Percentiles rank a stretch among this genome's conserved stretches.
These are phyloP conservation scores for Lophiotrema nucula DNA, from an alignment of 495 filamentous ascomycete genomes.

Conservation along the genomic window DNA sequence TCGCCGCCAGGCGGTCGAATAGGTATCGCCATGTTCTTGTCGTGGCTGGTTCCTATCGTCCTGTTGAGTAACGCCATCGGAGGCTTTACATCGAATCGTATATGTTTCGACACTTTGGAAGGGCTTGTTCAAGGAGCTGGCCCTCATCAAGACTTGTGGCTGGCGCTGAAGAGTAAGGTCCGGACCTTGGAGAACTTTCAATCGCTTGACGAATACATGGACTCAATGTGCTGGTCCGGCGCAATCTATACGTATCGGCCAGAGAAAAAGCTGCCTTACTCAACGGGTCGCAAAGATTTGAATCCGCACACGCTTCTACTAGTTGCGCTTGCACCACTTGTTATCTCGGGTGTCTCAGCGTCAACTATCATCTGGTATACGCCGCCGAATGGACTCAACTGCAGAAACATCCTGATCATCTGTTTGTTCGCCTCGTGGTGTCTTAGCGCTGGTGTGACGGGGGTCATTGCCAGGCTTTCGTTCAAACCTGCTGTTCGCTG, in stretches of 20 bases:
- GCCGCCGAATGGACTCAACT: conserved; percentile 32
- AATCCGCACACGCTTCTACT: conserved; percentile 10
- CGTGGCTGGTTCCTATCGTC: conserved; percentile 40
- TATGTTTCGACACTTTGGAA: conserved; percentile 25
- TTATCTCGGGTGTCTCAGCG: conserved; percentile 22
- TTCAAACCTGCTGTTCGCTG: conserved; percentile 24
- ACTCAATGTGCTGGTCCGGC: conserved; percentile 33
- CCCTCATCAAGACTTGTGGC: background rate
- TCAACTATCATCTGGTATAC: conserved; percentile 34
- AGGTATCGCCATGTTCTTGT: conserved; percentile 37
- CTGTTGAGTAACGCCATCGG: conserved; percentile 41
- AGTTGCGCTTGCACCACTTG: conserved; percentile 24
- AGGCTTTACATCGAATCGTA: conserved; percentile 32
- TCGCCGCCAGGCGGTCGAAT: conserved; percentile 39
- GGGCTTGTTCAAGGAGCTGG: conserved; percentile 15
- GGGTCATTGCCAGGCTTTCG: background rate
- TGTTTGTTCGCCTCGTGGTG: conserved; percentile 14
- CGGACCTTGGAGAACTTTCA: background rate
- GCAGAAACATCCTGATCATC: conserved; percentile 28
- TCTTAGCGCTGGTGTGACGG: conserved; percentile 29
- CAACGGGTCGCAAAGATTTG: background rate
- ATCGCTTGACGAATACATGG: conserved; percentile 18
- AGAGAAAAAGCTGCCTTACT: conserved; percentile 10
- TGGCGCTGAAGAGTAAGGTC: background rate
- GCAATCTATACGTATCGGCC: conserved; percentile 38